Conservation (phyloP, 2,329 filamentous ascomycete genomes). For the Fusarium aywerte region DNA sequence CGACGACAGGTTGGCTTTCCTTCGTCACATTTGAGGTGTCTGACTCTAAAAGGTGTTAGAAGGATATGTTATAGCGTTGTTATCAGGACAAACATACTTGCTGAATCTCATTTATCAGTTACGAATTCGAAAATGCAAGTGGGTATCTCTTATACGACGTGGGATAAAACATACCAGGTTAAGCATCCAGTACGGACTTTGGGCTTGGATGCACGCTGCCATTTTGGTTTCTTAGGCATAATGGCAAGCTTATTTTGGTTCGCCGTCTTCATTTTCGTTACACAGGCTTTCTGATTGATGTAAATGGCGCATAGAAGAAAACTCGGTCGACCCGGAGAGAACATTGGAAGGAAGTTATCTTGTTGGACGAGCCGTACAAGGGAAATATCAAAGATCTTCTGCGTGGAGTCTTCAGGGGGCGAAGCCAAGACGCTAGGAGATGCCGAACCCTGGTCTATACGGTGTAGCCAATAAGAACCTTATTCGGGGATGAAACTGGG, state of each 20-base stretch:
- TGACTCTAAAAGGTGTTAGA: constrained; percentile 25
- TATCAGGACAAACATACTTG: neutral
- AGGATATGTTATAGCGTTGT: neutral
- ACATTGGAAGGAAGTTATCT: constrained; percentile 9
- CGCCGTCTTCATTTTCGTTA: neutral
- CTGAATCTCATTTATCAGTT: constrained; percentile 3
- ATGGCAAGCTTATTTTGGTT: constrained; percentile 6
- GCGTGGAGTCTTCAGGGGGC: constrained; percentile 5
- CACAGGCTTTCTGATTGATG: neutral
- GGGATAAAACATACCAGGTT: constrained; percentile 32
- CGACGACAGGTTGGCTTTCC: constrained; percentile 40
- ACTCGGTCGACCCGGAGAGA: neutral
- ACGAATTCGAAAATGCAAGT: neutral
- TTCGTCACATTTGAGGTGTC: constrained; percentile 46
- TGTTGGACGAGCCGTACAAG: constrained; percentile 14
- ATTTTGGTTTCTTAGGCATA: constrained; percentile 24
- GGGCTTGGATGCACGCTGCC: constrained; percentile 24
- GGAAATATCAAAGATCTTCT: constrained; percentile 1
- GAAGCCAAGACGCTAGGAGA: constrained; percentile 3
- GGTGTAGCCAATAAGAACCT: neutral
- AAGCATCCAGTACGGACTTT: constrained; percentile 40
- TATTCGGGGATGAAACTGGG: neutral
- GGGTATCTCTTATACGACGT: neutral
- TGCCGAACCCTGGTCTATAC: constrained; percentile 2
- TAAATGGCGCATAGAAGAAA: neutral